These are phyloP conservation scores for Neocatenulostroma microsporum DNA, from an alignment of 2,329 filamentous ascomycete species.

Conservation along the genomic window DNA sequence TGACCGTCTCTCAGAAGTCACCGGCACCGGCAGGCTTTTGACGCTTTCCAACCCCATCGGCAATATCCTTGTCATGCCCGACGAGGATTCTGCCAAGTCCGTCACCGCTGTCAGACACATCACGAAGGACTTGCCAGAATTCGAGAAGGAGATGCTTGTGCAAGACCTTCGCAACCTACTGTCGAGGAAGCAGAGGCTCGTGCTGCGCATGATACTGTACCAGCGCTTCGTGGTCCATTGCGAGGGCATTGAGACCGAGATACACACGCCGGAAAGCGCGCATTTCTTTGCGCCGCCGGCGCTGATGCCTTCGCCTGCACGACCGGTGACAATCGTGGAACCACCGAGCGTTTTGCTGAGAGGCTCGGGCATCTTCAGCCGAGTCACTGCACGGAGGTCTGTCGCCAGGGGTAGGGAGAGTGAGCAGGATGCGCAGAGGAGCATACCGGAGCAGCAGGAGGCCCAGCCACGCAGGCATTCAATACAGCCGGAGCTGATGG, in stretches of 20 bases:
- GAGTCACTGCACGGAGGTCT: too few relatives aligned
- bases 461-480: too few relatives aligned
- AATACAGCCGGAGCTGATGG: too few relatives aligned
- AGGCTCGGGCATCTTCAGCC: too few relatives aligned
- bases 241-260: not conserved
- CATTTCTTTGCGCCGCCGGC: too few relatives aligned
- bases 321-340: too few relatives aligned
- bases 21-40: not conserved
- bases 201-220: constrained; percentile 5
- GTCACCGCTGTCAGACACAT: constrained; percentile 1
- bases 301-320: too few relatives aligned
- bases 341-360: too few relatives aligned
- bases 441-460: too few relatives aligned
- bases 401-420: too few relatives aligned
- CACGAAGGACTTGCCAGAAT: not conserved
- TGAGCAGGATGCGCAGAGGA: too few relatives aligned
- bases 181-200: constrained; percentile 2
- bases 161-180: constrained; percentile 5
- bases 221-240: not conserved
- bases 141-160: constrained; percentile 4
- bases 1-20: constrained; percentile 2
- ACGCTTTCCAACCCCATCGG: not conserved
- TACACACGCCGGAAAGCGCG: not conserved
- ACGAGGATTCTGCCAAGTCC: constrained; percentile 4
- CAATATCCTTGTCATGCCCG: constrained; percentile 3